Evolutionary conservation across 306 rosid species (phyloP), one percentile per base, ranked within the genome.

Genomic region (Hippophae gyantsensis): DNA sequence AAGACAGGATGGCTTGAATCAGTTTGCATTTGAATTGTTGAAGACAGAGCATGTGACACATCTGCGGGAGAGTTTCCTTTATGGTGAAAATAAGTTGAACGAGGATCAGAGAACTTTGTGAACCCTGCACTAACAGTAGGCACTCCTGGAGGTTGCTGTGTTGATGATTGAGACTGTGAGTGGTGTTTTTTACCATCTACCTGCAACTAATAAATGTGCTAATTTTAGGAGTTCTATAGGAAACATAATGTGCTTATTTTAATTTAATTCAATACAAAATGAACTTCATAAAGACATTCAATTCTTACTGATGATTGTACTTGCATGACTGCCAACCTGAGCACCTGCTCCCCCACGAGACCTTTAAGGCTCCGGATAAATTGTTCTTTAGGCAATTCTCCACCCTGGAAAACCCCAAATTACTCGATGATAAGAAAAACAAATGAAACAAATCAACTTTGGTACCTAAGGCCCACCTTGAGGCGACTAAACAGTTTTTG

Each of bases 301-400:
- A 47, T 10, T 50, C 72, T 56, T 73, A 83, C 96, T 81, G 84
- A 96, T 48, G 79, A 52, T 72, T 85, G 92, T 58, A 87, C 84
- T 79, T 75, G 72, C 9, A 75, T 7, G 64, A 85, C 79, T 57
- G 95, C 95, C 79, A 83, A 50, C 76, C 79, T 81, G 60, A 92
- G 96, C 89, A 87, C 78, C 78, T 87, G 98, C 50, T 81, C 93
- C 64, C 98, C 98, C 2, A 85, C 98, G 56, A 92, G 78, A 63
- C 79, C 58, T 81, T 81, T 80, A 81, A 92, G 81, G 67, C 59
- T 89, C 73, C 83, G 82, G 44, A 83, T 78, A 84, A 92, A 92
- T 62, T 65, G 76, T 47, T 92, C 96, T 77, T 92, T 92, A 14
- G 84, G 68, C 61, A 87, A 81, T 82, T 87, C 98, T 27, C 38